Base-by-base conservation (phyloP, 2,329 filamentous ascomycete species). In the Fusarium sp. region DNA sequence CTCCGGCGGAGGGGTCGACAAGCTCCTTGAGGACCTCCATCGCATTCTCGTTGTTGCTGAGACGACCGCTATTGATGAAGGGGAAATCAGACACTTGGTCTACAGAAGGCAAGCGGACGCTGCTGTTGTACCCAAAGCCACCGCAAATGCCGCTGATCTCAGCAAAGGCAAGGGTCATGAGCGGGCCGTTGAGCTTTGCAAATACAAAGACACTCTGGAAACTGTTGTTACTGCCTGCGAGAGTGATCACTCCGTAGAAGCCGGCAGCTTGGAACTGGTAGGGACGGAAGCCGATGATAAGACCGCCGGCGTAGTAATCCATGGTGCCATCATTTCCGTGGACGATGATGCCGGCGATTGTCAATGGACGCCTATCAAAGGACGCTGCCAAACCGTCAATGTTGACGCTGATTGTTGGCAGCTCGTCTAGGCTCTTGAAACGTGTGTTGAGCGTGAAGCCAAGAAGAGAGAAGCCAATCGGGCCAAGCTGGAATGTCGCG, bases 41-140 rank as follows among this genome's bases (percentile, higher is more conserved):
- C 1, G 57, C 47, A 11, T 66, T 66, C 1, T 47, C 57, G 2
- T 36, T 63, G 10, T 24, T 26, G 7, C 63, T 63, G 1, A 64
- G 45, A 4, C 35, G 42, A 8, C 48, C 14, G 5, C 48, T 54
- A 20, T 26, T 56, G 35, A 77, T 63, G 44, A 79, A 78, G 8
- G 75, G 77, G 24, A 77, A 78, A 3, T 63, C 38, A 1, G 39
- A n/a, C 2, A 78, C 59, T 20, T 74, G 28, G 14, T 71, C 72
- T 7, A 68, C 33, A 1, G 75, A 72, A 10, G 84, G 85, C 2
- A 80, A 36, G 6, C 72, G 71, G 1, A 86, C 55, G 5, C 59
- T 63, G 11, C 68, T 78, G 45, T 86, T 85, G 70, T 83, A 84
- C 0, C 85, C 85, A 52, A 86, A 84, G 2, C 84, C 85, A 31